Base-by-base conservation (phyloP, 495 filamentous ascomycete genomes). In the Tuber brumale region DNA sequence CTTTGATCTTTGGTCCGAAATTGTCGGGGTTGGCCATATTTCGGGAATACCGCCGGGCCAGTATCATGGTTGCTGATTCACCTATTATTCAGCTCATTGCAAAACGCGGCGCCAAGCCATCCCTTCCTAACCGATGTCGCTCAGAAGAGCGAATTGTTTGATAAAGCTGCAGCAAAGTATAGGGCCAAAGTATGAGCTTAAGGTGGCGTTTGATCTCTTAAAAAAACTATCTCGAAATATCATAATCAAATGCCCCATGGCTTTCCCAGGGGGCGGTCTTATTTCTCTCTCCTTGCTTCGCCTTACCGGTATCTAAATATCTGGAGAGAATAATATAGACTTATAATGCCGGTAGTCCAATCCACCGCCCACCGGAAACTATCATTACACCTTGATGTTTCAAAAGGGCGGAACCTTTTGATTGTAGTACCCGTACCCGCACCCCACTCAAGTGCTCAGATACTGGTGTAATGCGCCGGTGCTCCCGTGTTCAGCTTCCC, bases 71-170 rank as follows among this genome's bases (percentile, higher is more conserved):
- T 27, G 72, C 72, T 73, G 27, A 75, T 61, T 42, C 31, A 23
- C 27, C n/a, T 66, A 12, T 45, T 39, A 69, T 43, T 6, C 75
- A 92, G 92, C 70, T 85, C 85, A n/a, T 85, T 95, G 57, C 84
- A 88, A 82, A 86, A 87, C 42, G 79, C 83, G 3, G 85, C 89
- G 31, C 87, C 90, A 12, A 84, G 89, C 42, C 93, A 97, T 82
- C 81, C 88, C 21, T 86, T 94, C 69, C 83, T 96, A 76, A 78
- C 82, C 66, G 92, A 94, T 77, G 81, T 94, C 48, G 86, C 90
- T 74, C 92, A 93, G 85, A 96, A 94, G 89, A 90, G 88, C 81
- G 89, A 86, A 21, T 82, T 92, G 73, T 97, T 97, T 81, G 93
- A 95, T 83, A 89, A 89, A 76, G 91, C 92, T 8, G 92, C 93